Evolutionary conservation across 2,329 filamentous ascomycete species (phyloP), one percentile per base, ranked within the genome.

Genomic region (Pseudogymnoascus verrucosus): DNA sequence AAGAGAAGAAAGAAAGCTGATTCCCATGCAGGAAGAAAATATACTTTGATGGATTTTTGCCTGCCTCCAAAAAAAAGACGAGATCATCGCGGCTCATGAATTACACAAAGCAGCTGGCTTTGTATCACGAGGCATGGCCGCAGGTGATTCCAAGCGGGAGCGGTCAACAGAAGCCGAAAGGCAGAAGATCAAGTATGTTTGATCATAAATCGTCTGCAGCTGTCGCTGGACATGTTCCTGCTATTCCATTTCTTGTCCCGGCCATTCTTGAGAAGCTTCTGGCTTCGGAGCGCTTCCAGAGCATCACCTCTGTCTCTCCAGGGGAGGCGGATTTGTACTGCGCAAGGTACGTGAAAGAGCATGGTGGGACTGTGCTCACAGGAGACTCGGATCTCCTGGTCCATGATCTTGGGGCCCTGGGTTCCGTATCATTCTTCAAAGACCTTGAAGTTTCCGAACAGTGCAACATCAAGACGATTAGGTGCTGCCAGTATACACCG

Each of bases 291-390:
- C 72, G 70, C 4, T 85, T 83, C 66, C 73, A 67, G 4, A 70
- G 66, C 65, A 71, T 80, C 51, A 79, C 78, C 7, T 76, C 79
- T 23, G 79, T 95, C 11, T 88, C 96, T 0, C 86, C 91, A 0
- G 92, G 90, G 0, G 93, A 98, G 75, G 93, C 93, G 1, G 93
- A 98, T 72, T 76, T 80, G 23, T 95, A 85, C 76, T 96, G 92
- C 73, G 91, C 91, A 2, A 76, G 80, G 12, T 80, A 86, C 62
- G 80, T 90, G 5, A 79, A 79, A n/a, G 66, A 77, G 2, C 71
- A 79, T 31, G 78, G 81, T 1, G 84, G 84, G 0, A 77, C 79
- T 1, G 81, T 91, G 12, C 75, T 97, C 5, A 96, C 91, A 0
- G 87, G 86, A n/a, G 93, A 98, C 70, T 96, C 92, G 0, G 93